Evolutionary conservation across 2,329 filamentous ascomycete species (phyloP).

Genomic region (Byssochlamys sp.): DNA sequence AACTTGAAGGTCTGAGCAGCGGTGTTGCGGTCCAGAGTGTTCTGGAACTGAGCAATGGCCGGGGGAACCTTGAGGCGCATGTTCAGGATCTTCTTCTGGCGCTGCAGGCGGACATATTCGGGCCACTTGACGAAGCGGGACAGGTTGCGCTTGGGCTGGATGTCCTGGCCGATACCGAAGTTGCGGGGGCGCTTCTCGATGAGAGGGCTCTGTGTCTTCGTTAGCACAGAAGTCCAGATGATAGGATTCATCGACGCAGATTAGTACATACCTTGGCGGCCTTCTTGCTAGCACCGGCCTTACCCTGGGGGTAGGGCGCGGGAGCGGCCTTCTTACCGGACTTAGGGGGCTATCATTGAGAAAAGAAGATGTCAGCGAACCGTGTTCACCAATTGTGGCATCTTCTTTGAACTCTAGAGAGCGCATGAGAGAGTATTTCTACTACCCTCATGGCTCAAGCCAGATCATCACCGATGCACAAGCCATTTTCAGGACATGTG

Average conservation of each 20-base stretch:
- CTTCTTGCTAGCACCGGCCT: constrained; percentile 84
- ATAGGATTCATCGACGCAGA: constrained; percentile 7
- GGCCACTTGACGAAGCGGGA: constrained; percentile 99
- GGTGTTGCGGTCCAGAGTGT: constrained; percentile 91
- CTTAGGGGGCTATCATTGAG: constrained; percentile 99
- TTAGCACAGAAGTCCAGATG: constrained; percentile 7
- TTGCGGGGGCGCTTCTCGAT: constrained; percentile 96
- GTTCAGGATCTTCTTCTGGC: constrained; percentile 90
- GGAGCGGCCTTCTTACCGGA: constrained; percentile 92
- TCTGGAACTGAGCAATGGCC: constrained; percentile 93
- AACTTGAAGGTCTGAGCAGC: constrained; percentile 97
- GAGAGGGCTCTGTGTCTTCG: constrained; percentile 72
- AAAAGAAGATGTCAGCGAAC: constrained; percentile 94
- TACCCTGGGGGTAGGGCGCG: constrained; percentile 90
- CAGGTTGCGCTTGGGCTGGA: constrained; percentile 91
- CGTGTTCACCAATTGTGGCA: constrained; percentile 61
- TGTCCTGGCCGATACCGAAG: constrained; percentile 97
- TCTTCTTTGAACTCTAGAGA: constrained; percentile 94
- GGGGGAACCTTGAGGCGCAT: constrained; percentile 97
- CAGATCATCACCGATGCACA: constrained; percentile 36
- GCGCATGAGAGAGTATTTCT: constrained; percentile 47
- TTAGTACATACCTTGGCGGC: constrained; percentile 71
- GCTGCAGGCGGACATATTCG: constrained; percentile 96
- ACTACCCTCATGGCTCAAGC: constrained; percentile 46
- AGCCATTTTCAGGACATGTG: constrained; percentile 14